Conservation (phyloP, 139 green algal genomes). For the Closterium sp. region DNA sequence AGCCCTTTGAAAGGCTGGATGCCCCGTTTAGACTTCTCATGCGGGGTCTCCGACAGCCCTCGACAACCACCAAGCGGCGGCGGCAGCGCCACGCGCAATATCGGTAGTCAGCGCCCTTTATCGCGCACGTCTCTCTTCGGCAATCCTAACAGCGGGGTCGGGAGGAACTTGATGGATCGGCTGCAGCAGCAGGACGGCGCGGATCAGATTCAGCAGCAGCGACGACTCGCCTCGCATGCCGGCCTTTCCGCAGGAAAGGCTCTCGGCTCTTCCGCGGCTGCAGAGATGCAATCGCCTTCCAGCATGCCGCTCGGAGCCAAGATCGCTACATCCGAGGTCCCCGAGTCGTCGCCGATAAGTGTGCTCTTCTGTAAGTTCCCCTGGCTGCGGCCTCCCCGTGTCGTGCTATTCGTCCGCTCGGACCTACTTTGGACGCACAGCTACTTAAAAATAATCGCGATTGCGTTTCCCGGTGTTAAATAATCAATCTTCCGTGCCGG, state of each 20-base stretch:
- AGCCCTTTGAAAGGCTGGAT: neutral
- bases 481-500: too few species aligned
- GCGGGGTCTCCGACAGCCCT: neutral
- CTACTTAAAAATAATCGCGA: neutral
- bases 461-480: neutral
- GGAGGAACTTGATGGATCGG: neutral
- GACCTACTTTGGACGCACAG: neutral
- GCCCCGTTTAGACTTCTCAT: neutral
- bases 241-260: neutral
- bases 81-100: neutral
- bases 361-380: constrained; percentile 11
- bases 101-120: neutral
- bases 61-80: neutral
- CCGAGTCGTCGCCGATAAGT: constrained; percentile 18
- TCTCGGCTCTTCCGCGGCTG: neutral
- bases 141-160: neutral
- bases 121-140: neutral
- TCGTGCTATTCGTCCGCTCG: neutral
- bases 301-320: neutral
- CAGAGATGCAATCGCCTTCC: neutral
- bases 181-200: neutral
- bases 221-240: neutral
- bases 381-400: neutral
- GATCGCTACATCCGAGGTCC: constrained; percentile 1
- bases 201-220: neutral